Conservation (phyloP, 1,139 yeast genomes). For the Zygosaccharomyces sapae region DNA sequence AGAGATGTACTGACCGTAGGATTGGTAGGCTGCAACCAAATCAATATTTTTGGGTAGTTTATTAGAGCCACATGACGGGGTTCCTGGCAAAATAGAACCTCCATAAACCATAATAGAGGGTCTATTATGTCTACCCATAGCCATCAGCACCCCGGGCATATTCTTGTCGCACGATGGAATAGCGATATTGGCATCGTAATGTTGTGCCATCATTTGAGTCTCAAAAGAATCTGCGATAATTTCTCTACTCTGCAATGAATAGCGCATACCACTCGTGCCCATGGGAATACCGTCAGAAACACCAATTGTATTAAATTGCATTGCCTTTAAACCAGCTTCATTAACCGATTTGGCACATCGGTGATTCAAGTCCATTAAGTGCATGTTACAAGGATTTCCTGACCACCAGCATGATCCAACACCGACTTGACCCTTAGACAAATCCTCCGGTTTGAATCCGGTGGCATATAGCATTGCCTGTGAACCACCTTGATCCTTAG, state of each 20-base stretch:
- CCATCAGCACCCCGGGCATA: slow-evolving; percentile 97
- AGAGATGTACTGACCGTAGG: slow-evolving; percentile 86
- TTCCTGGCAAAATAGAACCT: slow-evolving; percentile 89
- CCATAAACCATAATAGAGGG: slow-evolving; percentile 97
- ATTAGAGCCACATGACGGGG: slow-evolving; percentile 63
- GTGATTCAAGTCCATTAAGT: slow-evolving; percentile 78
- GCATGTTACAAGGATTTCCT: slow-evolving; percentile 99
- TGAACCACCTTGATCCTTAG: slow-evolving; percentile 97
- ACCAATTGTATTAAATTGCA: slow-evolving; percentile 95
- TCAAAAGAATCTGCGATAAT: slow-evolving; percentile 95
- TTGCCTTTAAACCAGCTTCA: slow-evolving; percentile 81
- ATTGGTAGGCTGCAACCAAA: slow-evolving; percentile 92
- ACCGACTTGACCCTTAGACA: slow-evolving; percentile 84
- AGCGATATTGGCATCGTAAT: slow-evolving; percentile 88
- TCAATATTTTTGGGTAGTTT: slow-evolving; percentile 72
- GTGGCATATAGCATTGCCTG: slow-evolving; percentile 99
- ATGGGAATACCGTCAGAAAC: slow-evolving; percentile 94
- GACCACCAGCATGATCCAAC: slow-evolving; percentile 98
- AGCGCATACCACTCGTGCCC: slow-evolving; percentile 96
- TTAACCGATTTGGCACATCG: slow-evolving; percentile 73
- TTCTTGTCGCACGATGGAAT: slow-evolving; percentile 96
- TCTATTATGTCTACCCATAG: slow-evolving; percentile 95
- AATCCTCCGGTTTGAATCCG: slow-evolving; percentile 78
- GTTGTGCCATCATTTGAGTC: slow-evolving; percentile 88
- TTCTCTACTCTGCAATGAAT: slow-evolving; percentile 89